These are phyloP conservation scores for Calocybe cyanea DNA, from an alignment of 768 basidiomycete genomes.

Conservation along the genomic window DNA sequence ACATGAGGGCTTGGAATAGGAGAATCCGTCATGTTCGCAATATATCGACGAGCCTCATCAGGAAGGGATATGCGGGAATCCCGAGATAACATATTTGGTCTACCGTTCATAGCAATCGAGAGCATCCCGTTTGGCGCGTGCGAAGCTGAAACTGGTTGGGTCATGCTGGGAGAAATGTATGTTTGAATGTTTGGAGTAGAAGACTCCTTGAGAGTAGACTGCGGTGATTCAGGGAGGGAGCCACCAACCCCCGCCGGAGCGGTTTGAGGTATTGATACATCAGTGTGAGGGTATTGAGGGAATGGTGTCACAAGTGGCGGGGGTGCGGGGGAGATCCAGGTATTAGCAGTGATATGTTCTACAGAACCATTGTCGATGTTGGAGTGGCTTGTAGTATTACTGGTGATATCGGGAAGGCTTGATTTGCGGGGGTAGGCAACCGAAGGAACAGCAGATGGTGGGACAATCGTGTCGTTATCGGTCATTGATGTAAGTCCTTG, in stretches of 20 bases:
- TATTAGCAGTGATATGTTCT: conserved; percentile 18
- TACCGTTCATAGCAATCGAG: conserved; percentile 29
- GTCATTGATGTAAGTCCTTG: conserved; percentile 8
- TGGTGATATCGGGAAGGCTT: conserved; percentile 33
- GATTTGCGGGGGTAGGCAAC: conserved; percentile 30
- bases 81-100: conserved; percentile 40
- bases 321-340: conserved; percentile 9
- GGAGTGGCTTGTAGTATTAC: conserved; percentile 20
- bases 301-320: conserved; percentile 1
- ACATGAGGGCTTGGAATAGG: conserved; percentile 51
- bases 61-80: conserved; percentile 70
- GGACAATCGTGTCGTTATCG: conserved; percentile 2
- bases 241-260: conserved; percentile 17
- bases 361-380: background rate
- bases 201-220: conserved; percentile 5
- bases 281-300: conserved; percentile 9
- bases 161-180: conserved; percentile 15
- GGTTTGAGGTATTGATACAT: conserved; percentile 17
- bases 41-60: conserved; percentile 73
- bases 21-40: conserved; percentile 64
- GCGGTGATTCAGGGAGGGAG: conserved; percentile 12
- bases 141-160: conserved; percentile 17
- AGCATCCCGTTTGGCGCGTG: conserved; percentile 23
- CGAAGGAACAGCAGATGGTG: conserved; percentile 7
- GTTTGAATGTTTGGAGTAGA: conserved; percentile 7